Evolutionary conservation across 2,329 filamentous ascomycete genomes (phyloP).

Genomic region (Talaromyces sp.): DNA sequence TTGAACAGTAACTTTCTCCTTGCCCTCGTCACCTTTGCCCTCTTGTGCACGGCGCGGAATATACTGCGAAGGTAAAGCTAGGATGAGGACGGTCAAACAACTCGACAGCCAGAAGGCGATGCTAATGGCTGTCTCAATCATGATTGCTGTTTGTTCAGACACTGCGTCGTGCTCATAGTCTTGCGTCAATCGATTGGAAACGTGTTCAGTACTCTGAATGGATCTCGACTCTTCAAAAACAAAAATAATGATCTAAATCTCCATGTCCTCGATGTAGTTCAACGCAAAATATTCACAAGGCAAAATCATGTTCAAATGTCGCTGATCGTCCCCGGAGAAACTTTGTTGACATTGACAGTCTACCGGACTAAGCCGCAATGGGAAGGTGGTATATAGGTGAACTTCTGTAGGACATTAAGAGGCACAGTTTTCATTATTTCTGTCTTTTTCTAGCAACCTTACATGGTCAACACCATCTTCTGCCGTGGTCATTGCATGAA

Average conservation of each 20-base stretch:
- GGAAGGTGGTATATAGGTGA: neutral
- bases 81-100: conserved; percentile 49
- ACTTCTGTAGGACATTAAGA: too few species aligned
- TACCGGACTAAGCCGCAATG: neutral
- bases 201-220: neutral
- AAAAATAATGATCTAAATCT: neutral
- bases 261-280: neutral
- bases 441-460: too few species aligned
- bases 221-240: neutral
- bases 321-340: neutral
- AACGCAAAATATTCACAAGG: neutral
- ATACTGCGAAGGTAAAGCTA: conserved; percentile 55
- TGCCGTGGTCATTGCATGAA: too few species aligned
- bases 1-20: conserved; percentile 59
- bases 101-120: conserved; percentile 46
- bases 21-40: conserved; percentile 20
- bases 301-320: neutral
- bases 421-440: too few species aligned
- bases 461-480: too few species aligned
- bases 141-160: conserved; percentile 18
- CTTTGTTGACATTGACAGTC: neutral
- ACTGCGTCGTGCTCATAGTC: neutral
- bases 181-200: neutral
- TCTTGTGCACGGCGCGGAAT: conserved; percentile 30
- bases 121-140: conserved; percentile 36